Evolutionary conservation across 352 stramenopile species (phyloP).

Genomic region (Globisporangium heterothallicum): DNA sequence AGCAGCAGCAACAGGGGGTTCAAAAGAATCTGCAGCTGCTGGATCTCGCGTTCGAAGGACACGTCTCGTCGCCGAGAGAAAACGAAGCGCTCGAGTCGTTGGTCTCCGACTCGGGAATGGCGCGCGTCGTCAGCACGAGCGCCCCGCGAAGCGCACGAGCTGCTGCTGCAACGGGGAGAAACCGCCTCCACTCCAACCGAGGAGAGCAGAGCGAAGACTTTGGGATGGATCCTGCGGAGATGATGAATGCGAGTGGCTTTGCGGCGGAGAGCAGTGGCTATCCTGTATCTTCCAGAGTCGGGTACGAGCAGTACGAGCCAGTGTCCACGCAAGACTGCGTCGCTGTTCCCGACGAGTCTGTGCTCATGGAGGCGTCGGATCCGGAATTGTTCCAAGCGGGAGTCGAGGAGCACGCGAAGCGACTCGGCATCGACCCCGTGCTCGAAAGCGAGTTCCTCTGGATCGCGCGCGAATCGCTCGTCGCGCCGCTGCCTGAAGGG

Average conservation of each 20-base stretch:
- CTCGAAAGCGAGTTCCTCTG: slow-evolving; percentile 56
- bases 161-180: too few species aligned
- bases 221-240: neutral
- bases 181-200: too few species aligned
- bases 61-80: neutral
- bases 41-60: slow-evolving; percentile 33
- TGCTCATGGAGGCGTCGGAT: slow-evolving; percentile 49
- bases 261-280: too few species aligned
- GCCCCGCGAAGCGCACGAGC: neutral
- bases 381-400: slow-evolving; percentile 69
- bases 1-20: slow-evolving; percentile 13
- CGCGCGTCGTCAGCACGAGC: neutral
- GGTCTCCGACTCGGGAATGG: neutral
- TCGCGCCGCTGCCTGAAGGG: slow-evolving; percentile 57
- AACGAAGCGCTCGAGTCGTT: slow-evolving; percentile 5
- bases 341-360: slow-evolving; percentile 31
- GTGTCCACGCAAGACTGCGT: neutral
- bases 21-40: slow-evolving; percentile 26
- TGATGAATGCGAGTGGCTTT: neutral
- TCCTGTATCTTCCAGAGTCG: too few species aligned
- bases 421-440: slow-evolving; percentile 60
- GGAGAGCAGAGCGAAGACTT: neutral
- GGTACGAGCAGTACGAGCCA: neutral
- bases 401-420: slow-evolving; percentile 64
- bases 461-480: slow-evolving; percentile 70